Percentiles rank a stretch among this genome's conserved stretches.
Conservation (phyloP, 164 flowering plant species). For the Tetrastigma voinierianum region DNA sequence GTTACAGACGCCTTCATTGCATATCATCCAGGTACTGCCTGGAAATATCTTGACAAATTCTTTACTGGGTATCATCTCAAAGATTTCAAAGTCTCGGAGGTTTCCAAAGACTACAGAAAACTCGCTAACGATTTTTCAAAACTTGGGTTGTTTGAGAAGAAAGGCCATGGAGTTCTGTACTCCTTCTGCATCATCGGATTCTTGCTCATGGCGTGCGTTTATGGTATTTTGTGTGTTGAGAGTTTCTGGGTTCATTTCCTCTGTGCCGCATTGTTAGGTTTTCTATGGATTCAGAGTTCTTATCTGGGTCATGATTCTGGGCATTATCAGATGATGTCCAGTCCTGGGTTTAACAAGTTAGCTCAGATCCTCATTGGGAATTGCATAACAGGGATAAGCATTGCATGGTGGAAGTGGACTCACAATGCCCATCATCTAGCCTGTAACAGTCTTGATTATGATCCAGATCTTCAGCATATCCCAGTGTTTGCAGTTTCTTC, state of each 20-base stretch:
- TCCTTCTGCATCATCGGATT: background rate
- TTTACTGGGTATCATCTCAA: slow-evolving; percentile 9
- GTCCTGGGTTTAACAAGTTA: slow-evolving; percentile 28
- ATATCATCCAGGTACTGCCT: slow-evolving; percentile 14
- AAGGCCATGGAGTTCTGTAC: slow-evolving; percentile 4
- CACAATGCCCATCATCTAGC: slow-evolving; percentile 74
- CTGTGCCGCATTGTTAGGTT: slow-evolving; percentile 48
- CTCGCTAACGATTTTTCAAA: slow-evolving; percentile 12
- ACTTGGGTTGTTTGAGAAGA: slow-evolving; percentile 14
- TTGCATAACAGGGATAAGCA: slow-evolving; percentile 30
- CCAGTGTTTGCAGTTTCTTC: slow-evolving; percentile 63
- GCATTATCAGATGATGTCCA: slow-evolving; percentile 50
- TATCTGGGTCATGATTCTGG: slow-evolving; percentile 32
- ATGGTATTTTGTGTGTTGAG: slow-evolving; percentile 36
- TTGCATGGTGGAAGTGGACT: slow-evolving; percentile 78
- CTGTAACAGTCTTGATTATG: background rate
- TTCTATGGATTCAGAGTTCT: slow-evolving; percentile 48
- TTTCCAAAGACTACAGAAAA: slow-evolving; percentile 16
- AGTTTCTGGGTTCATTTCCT: slow-evolving; percentile 33
- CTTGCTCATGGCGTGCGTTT: slow-evolving; percentile 30
- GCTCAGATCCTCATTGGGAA: slow-evolving; percentile 25
- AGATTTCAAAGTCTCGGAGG: slow-evolving; percentile 10
- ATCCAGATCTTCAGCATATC: slow-evolving; percentile 23
- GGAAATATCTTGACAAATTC: slow-evolving; percentile 12
- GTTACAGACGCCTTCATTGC: slow-evolving; percentile 21